Conservation (phyloP, 2,329 filamentous ascomycete species). For the Colletotrichum lupini region DNA sequence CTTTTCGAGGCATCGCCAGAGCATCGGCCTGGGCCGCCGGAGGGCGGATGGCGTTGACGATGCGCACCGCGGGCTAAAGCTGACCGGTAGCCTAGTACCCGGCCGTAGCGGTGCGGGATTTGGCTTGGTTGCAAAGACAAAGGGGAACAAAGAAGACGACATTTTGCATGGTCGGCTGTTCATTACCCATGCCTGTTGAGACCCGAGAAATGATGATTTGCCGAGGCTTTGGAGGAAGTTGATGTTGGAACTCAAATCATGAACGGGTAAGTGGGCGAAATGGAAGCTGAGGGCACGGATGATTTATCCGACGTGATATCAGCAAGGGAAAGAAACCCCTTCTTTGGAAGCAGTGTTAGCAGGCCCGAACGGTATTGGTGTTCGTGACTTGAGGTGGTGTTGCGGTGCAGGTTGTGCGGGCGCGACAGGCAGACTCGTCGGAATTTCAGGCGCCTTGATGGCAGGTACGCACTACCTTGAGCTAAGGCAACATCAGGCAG, state of each 20-base stretch:
- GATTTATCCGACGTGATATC: constrained; percentile 6
- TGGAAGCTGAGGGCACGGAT: constrained; percentile 6
- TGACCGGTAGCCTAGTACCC: not conserved
- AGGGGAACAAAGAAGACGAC: not conserved
- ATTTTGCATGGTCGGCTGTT: not conserved
- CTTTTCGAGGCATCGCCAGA: constrained; percentile 24
- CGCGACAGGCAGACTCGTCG: not conserved
- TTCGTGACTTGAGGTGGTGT: not conserved
- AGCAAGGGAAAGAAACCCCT: constrained; percentile 7
- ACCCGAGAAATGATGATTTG: not conserved
- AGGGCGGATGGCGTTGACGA: not conserved
- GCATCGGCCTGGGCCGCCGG: constrained; percentile 14
- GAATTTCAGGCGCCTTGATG: not conserved
- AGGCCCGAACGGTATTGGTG: not conserved
- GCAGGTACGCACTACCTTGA: not conserved
- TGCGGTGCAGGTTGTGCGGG: constrained; percentile 2
- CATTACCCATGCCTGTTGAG: not conserved
- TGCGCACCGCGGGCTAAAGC: not conserved
- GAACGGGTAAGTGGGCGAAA: not conserved
- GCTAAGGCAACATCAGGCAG: not conserved
- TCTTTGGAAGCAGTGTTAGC: not conserved
- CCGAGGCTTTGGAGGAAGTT: not conserved
- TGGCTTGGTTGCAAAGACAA: not conserved
- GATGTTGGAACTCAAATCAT: not conserved
- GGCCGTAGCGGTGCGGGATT: not conserved